Evolutionary conservation across 2,329 filamentous ascomycete species (phyloP).

Genomic region (Aspergillus costaricaensis): DNA sequence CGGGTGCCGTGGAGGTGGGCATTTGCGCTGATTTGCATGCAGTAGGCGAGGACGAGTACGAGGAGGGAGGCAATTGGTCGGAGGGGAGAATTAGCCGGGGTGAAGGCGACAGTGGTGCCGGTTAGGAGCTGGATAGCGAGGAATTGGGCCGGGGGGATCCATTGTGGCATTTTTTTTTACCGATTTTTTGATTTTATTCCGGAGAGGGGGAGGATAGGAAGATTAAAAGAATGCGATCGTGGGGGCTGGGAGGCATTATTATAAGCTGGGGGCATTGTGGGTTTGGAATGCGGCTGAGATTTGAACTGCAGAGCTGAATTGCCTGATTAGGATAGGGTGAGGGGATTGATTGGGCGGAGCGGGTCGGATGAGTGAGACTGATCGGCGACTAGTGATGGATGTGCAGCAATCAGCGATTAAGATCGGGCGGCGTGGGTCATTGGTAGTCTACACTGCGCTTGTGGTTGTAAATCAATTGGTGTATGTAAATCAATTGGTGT

Average conservation of each 20-base stretch:
- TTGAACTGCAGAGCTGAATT: background rate
- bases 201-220: background rate
- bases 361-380: background rate
- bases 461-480: too few species aligned
- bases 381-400: background rate
- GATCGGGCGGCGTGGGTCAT: too few species aligned
- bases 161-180: background rate
- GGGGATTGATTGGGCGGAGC: background rate
- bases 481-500: too few species aligned
- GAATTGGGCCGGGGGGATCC: constrained; percentile 16
- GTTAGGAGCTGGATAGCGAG: constrained; percentile 18
- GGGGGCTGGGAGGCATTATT: too few species aligned
- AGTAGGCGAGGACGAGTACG: constrained; percentile 14
- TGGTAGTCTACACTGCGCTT: too few species aligned
- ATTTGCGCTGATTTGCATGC: constrained; percentile 10
- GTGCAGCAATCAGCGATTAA: too few species aligned
- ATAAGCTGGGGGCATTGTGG: background rate
- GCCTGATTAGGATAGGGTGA: background rate
- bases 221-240: background rate
- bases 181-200: background rate
- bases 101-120: constrained; percentile 15
- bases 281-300: background rate
- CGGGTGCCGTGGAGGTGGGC: constrained; percentile 8
- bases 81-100: constrained; percentile 8
- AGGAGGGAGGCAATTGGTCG: constrained; percentile 8